Base-by-base conservation (phyloP, 768 basidiomycete genomes). In the Collybia sordida region DNA sequence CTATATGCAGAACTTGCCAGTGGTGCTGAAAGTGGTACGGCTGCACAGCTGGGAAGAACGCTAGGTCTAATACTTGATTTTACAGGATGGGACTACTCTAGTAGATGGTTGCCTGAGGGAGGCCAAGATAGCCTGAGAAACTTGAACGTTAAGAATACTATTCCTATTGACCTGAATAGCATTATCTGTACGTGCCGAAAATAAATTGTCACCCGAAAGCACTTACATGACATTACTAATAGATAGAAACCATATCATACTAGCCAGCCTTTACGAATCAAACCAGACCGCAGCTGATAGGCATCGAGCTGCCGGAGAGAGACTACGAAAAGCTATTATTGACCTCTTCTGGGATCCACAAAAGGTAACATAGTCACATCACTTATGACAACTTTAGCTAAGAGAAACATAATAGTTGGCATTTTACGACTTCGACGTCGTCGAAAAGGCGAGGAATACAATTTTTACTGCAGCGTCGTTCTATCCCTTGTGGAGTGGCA, bases 341-440 rank as follows among this genome's bases (percentile, higher is more conserved):
- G 95, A 98, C 64, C 79, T 97, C 7, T 74, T 83, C 67, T 97
- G 94, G 93, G 89, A 96, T 62, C 56, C 82, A 0, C 67, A 72
- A 6, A 90, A 88, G 70, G 77, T 77, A 36, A 9, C n/a, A n/a
- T n/a, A n/a, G n/a, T n/a, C n/a, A n/a, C n/a, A n/a, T n/a, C n/a
- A n/a, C n/a, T n/a, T n/a, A n/a, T n/a, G n/a, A n/a, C n/a, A n/a
- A n/a, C n/a, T n/a, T n/a, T n/a, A n/a, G n/a, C n/a, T n/a, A n/a
- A n/a, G n/a, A n/a, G n/a, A n/a, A n/a, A n/a, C n/a, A n/a, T n/a
- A n/a, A n/a, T 39, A 76, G 72, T 73, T 92, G 14, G 87, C 87
- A 0, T 96, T 95, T 68, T 95, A 95, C 59, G 94, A 96, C 66
- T 97, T 89, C 69, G 91, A 92, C 64, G 65, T 86, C 37, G 85